A percentile compares a stretch with the other conserved stretches of the same genome.
These are phyloP conservation scores for Quercus suber DNA, from an alignment of 306 rosid genomes.

Conservation along the genomic window DNA sequence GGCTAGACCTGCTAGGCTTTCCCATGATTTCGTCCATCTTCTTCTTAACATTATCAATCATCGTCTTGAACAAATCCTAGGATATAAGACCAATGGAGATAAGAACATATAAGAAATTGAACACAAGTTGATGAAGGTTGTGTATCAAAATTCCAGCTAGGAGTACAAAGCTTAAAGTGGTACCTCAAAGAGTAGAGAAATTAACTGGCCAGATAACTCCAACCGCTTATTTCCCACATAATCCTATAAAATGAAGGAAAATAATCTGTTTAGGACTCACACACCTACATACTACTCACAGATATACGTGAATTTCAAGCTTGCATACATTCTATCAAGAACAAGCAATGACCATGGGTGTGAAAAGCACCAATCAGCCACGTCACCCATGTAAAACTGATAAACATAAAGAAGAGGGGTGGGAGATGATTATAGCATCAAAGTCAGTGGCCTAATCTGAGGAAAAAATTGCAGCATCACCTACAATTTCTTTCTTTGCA, in stretches of 20 bases:
- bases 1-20: conserved; percentile 55
- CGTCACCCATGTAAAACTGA: neutral
- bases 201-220: conserved; percentile 89
- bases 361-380: neutral
- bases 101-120: conserved; percentile 8
- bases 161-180: conserved; percentile 11
- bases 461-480: neutral
- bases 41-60: conserved; percentile 46
- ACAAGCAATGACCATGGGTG: neutral
- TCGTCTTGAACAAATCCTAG: conserved; percentile 88
- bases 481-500: too few relatives aligned
- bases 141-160: neutral
- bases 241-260: conserved; percentile 46
- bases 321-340: neutral
- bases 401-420: neutral
- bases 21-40: conserved; percentile 37
- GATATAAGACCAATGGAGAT: conserved; percentile 16
- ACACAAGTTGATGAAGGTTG: conserved; percentile 1
- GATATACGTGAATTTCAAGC: neutral
- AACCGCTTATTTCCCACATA: conserved; percentile 95
- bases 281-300: neutral
- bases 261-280: neutral
- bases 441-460: neutral
- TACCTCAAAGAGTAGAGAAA: conserved; percentile 94
- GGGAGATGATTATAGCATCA: neutral